Evolutionary conservation across 139 green algal species (phyloP), one percentile per base, ranked within the genome.

Genomic region (Ostreobium quekettii): DNA sequence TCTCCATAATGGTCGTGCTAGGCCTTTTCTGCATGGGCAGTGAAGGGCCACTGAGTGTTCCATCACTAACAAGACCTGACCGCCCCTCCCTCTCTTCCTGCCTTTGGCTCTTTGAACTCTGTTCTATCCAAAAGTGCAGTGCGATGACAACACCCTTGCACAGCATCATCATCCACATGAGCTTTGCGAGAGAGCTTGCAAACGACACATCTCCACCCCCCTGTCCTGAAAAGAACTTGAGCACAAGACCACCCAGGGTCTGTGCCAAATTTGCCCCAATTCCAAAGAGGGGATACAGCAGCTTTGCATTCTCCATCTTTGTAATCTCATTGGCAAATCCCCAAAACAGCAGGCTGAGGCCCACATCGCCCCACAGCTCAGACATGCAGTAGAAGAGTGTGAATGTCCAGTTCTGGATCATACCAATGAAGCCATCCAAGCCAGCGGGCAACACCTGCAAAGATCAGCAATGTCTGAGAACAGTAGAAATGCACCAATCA

Each of bases 261-360:
- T 97, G 92, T 2, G 87, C 92, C 7, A 97, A 60, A 71, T 97
- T 97, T 15, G 92, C 92, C 19, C 92, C 92, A 3, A 97, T 76
- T 7, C 92, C 92, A 76, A 97, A 96, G 35, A 97, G 82, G 2
- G 92, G 92, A 74, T 97, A 97, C 19, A 97, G 75, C 42, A 91
- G 83, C 6, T 80, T 77, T 2, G 91, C 92, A 67, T 97, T 87
- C 19, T 89, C 62, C 35, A 96, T 76, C 36, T 53, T 80, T 4
- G 92, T 97, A 3, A 82, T 97, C 60, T 97, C 92, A 74, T 97
- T 97, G 62, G 92, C 92, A 35, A 97, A 76, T 7, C 88, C 90
- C 90, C 89, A 96, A 76, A 96, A 95, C 42, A 96, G 82, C 68
- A 97, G 80, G 47, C 75, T 85, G 59, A 97, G 78, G 59, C 88